These are phyloP conservation scores for Pseudogymnoascus verrucosus DNA, from an alignment of 2,329 filamentous ascomycete species.

Conservation along the genomic window DNA sequence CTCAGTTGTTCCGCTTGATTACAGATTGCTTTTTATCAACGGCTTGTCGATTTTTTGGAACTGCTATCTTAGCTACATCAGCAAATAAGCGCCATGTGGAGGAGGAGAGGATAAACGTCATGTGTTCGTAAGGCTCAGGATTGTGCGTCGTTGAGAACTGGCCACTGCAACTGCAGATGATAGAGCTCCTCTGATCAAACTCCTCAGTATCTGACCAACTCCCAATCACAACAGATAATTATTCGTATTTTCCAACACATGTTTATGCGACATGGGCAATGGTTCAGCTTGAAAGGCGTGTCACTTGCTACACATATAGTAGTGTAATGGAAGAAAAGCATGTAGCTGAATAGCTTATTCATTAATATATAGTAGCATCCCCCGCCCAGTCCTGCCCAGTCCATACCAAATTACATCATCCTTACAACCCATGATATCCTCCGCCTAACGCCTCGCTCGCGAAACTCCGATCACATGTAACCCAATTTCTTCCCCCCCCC, in stretches of 20 bases:
- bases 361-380: conserved; percentile 4
- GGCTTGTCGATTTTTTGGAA: conserved; percentile 53
- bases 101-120: background rate
- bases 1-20: conserved; percentile 59
- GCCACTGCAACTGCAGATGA: background rate
- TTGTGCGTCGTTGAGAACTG: background rate
- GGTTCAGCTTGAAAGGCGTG: background rate
- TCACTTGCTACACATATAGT: background rate
- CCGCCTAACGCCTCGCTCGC: conserved; percentile 2
- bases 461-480: conserved; percentile 3
- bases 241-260: background rate
- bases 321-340: background rate
- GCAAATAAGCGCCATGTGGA: conserved; percentile 13
- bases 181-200: background rate
- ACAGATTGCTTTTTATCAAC: conserved; percentile 64
- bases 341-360: conserved; percentile 3
- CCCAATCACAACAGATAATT: background rate
- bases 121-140: background rate
- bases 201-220: background rate
- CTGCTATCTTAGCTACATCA: conserved; percentile 33
- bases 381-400: background rate
- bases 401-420: background rate
- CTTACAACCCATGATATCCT: background rate
- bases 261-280: background rate
- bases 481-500: background rate